phyloP scores from a whole-genome alignment of 2,329 filamentous ascomycete genomes.

The Epichloe hybrida region DNA sequence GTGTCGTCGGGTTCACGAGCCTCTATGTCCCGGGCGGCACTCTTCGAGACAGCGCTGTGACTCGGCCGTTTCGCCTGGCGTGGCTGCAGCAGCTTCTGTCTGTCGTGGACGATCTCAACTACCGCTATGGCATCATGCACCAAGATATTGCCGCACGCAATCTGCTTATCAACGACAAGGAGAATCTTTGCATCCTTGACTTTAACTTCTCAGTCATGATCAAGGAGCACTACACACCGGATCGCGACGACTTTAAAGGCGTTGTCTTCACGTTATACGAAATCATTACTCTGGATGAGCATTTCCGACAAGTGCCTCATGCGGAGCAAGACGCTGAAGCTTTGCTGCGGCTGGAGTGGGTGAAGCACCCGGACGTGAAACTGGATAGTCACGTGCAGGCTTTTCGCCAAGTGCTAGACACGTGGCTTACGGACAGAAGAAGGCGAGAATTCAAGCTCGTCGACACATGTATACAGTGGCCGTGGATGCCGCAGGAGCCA shows the following conservation, averaged over 20 bases:
- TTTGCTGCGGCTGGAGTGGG: slow-evolving; percentile 14
- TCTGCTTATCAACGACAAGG: slow-evolving; percentile 21
- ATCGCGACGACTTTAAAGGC: slow-evolving; percentile 17
- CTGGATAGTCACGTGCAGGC: slow-evolving; percentile 18
- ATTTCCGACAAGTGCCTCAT: slow-evolving; percentile 11
- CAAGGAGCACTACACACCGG: slow-evolving; percentile 1
- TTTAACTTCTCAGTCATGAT: slow-evolving; percentile 18
- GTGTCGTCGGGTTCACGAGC: slow-evolving; percentile 11
- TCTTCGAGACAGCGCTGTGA: slow-evolving; percentile 11
- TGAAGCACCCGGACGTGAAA: slow-evolving; percentile 17
- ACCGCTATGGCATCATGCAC: slow-evolving; percentile 23
- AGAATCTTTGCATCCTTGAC: slow-evolving; percentile 23
- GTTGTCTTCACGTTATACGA: slow-evolving; percentile 23
- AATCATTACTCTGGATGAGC: slow-evolving; percentile 8
- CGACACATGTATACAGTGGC: slow-evolving; percentile 3
- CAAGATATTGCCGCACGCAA: slow-evolving; percentile 25
- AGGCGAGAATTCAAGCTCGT: neutral
- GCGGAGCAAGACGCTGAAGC: slow-evolving; percentile 14
- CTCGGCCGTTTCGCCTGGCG: slow-evolving; percentile 19
- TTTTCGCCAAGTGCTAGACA: slow-evolving; percentile 14
- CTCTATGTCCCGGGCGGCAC: slow-evolving; percentile 21
- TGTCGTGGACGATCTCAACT: slow-evolving; percentile 25
- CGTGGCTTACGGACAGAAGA: slow-evolving; percentile 10
- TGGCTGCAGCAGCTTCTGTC: slow-evolving; percentile 23
- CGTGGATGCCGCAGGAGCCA: neutral